Evolutionary conservation across 2,329 filamentous ascomycete genomes (phyloP).

Genomic region (Botrytis hyacinthi): DNA sequence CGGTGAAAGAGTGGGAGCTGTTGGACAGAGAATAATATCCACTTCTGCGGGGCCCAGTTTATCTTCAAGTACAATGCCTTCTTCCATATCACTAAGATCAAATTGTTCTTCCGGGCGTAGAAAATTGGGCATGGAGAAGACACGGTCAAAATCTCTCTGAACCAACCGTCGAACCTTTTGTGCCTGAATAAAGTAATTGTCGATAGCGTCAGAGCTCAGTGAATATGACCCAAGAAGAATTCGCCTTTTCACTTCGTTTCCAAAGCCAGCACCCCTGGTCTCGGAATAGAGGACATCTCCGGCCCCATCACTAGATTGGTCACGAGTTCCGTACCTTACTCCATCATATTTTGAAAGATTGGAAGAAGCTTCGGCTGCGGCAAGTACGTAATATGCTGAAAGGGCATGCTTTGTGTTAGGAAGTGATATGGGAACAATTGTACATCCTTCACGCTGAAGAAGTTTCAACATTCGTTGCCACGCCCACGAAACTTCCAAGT

Average conservation of each 20-base stretch:
- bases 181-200: constrained; percentile 96
- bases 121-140: constrained; percentile 70
- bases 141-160: constrained; percentile 78
- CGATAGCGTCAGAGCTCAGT: constrained; percentile 83
- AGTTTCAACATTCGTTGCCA: constrained; percentile 64
- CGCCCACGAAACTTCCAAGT: constrained; percentile 62
- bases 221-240: constrained; percentile 90
- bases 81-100: constrained; percentile 59
- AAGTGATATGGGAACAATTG: constrained; percentile 72
- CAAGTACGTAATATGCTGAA: constrained; percentile 92
- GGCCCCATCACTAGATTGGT: constrained; percentile 49
- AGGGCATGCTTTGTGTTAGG: constrained; percentile 83
- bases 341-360: constrained; percentile 98
- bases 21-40: constrained; percentile 85
- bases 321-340: constrained; percentile 71
- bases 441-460: constrained; percentile 65
- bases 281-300: constrained; percentile 70
- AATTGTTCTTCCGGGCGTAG: constrained; percentile 56
- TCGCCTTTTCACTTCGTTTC: constrained; percentile 78
- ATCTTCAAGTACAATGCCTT: constrained; percentile 49
- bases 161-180: constrained; percentile 84
- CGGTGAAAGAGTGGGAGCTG: constrained; percentile 75
- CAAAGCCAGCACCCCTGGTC: constrained; percentile 73
- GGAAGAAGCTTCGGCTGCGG: constrained; percentile 90
- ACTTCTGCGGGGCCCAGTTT: constrained; percentile 63